Evolutionary conservation across 768 basidiomycete genomes (phyloP), one percentile per base, ranked within the genome.

Genomic region (Boletus coccyginus): DNA sequence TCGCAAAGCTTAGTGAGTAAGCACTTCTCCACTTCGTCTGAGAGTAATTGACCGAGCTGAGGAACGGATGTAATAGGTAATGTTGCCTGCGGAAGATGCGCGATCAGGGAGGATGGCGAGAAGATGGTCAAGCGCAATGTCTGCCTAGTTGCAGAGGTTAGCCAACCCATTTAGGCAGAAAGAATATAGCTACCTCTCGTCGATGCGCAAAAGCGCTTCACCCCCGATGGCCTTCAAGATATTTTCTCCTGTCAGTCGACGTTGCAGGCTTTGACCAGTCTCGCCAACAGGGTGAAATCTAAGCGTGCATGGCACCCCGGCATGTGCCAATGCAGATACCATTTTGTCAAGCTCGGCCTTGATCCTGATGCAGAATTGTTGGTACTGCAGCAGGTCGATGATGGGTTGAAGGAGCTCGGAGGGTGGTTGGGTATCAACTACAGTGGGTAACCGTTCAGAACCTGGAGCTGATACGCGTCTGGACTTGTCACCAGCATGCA

Each of bases 341-440:
- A 84, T 77, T 60, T 75, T 80, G 40, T 73, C 69, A 35, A 93
- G 68, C 72, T 90, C 87, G 1, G 68, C 53, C 58, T 81, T 78
- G 46, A 92, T 75, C 56, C 84, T 77, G 56, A 77, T 69, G 65
- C 87, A 88, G 68, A 94, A 92, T 27, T 82, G 81, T 62, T 82
- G 81, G 66, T 93, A 94, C 70, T 92, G 92, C 41, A 93, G 70
- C 32, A 92, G 62, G 66, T 92, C 90, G 57, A 92, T 85, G 58
- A 92, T 75, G 0, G 88, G 88, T 40, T 86, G 87, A 16, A 94
- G 77, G 38, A 92, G 70, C 3, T 77, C 75, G 16, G 82, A 80
- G n/a, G 75, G 48, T 8, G 62, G 56, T 33, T 55, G 57, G 7
- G 21, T n/a, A 19, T 35, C 58, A 6, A 61, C 38, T 38, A 57